Conservation (phyloP, 495 filamentous ascomycete genomes). For the Aspergillus bertholletiae region DNA sequence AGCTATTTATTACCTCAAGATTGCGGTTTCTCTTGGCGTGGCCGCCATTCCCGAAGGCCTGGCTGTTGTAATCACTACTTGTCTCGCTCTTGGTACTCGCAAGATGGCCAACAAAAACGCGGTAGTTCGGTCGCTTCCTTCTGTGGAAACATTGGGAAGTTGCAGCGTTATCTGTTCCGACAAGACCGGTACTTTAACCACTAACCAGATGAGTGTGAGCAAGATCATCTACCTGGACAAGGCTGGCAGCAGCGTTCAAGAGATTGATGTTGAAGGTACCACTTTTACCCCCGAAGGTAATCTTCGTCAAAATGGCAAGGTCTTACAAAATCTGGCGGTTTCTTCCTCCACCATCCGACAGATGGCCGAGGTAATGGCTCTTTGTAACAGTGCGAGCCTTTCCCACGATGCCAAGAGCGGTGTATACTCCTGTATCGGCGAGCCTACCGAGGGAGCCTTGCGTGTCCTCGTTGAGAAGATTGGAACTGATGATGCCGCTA, state of each 20-base stretch:
- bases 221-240: conserved; percentile 81
- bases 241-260: conserved; percentile 71
- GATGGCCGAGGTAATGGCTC: conserved; percentile 80
- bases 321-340: conserved; percentile 63
- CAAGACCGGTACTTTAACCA: conserved; percentile 98
- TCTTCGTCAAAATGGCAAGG: conserved; percentile 63
- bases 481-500: conserved; percentile 59
- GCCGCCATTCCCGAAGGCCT: conserved; percentile 97
- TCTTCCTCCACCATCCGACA: conserved; percentile 76
- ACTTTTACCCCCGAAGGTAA: conserved; percentile 85
- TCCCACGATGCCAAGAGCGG: conserved; percentile 72
- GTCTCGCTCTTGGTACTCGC: conserved; percentile 87
- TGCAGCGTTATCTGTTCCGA: conserved; percentile 99
- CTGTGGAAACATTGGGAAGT: conserved; percentile 96
- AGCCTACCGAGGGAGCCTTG: conserved; percentile 93
- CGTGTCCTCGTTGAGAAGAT: conserved; percentile 93
- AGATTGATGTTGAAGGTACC: conserved; percentile 88
- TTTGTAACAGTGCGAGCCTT: conserved; percentile 88
- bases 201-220: conserved; percentile 98
- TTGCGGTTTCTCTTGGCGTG: conserved; percentile 96
- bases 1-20: conserved; percentile 99
- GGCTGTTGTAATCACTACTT: conserved; percentile 97
- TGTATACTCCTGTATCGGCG: conserved; percentile 81
- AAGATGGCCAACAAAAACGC: conserved; percentile 99
- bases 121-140: conserved; percentile 91